Conservation (phyloP, 345 rosid genomes). For the thale cress (Arabidopsis thaliana) region DNA sequence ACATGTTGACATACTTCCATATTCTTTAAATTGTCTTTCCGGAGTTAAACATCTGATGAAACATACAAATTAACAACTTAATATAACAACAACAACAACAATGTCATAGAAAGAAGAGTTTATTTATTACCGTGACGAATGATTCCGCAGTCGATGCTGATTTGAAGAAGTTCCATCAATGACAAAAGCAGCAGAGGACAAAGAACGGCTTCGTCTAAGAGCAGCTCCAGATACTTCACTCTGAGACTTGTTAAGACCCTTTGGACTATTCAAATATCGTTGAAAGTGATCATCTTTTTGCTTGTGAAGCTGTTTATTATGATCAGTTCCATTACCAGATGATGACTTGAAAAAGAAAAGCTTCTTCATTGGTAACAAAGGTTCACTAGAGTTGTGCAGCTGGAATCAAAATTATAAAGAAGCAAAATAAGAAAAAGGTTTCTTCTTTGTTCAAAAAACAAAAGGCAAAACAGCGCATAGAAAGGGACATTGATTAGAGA, state of each 20-base stretch:
- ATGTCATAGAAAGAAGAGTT: constrained; percentile 42
- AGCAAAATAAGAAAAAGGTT: not conserved
- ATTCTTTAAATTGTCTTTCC: constrained; percentile 58
- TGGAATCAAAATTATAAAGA: constrained; percentile 37
- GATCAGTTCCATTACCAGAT: constrained; percentile 52
- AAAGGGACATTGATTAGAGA: constrained; percentile 11
- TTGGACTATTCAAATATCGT: constrained; percentile 41
- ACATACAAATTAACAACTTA: constrained; percentile 49
- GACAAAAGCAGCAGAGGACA: constrained; percentile 70
- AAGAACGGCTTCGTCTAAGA: constrained; percentile 83
- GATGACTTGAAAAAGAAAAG: constrained; percentile 81
- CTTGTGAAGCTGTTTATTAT: constrained; percentile 58
- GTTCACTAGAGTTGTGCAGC: constrained; percentile 43
- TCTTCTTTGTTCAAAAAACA: not conserved
- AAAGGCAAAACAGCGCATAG: constrained; percentile 27
- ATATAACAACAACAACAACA: constrained; percentile 25
- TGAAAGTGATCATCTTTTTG: constrained; percentile 45
- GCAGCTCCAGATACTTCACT: constrained; percentile 55
- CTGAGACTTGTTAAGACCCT: constrained; percentile 52
- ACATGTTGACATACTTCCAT: constrained; percentile 63
- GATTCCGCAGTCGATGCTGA: constrained; percentile 47
- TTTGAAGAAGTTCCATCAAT: constrained; percentile 52
- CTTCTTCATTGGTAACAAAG: constrained; percentile 66
- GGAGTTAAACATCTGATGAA: constrained; percentile 49
- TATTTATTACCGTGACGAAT: constrained; percentile 52